These are phyloP conservation scores for Penicillium frequentans DNA, from an alignment of 2,329 filamentous ascomycete genomes.

Conservation along the genomic window DNA sequence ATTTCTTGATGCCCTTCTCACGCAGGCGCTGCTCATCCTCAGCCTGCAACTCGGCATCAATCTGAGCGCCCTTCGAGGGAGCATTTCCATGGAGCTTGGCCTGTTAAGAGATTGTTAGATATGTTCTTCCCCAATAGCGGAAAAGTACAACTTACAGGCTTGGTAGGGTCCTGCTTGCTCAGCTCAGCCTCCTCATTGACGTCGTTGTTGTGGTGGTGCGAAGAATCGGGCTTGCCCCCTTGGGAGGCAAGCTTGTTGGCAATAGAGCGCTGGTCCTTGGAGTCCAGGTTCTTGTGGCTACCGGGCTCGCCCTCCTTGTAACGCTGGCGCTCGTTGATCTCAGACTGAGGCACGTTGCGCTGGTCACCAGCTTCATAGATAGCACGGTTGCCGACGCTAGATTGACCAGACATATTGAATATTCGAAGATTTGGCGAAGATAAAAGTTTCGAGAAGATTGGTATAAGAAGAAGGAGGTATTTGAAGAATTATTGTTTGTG, in stretches of 20 bases:
- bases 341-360: constrained; percentile 60
- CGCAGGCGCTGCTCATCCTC: constrained; percentile 46
- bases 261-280: constrained; percentile 55
- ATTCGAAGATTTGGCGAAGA: not conserved
- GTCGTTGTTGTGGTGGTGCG: constrained; percentile 26
- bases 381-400: constrained; percentile 64
- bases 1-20: constrained; percentile 45
- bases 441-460: not conserved
- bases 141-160: constrained; percentile 34
- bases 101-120: constrained; percentile 25
- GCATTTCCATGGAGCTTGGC: constrained; percentile 47
- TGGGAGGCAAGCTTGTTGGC: constrained; percentile 45
- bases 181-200: constrained; percentile 37
- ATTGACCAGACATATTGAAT: constrained; percentile 46
- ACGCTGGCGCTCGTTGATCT: constrained; percentile 54
- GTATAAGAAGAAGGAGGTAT: not conserved
- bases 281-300: constrained; percentile 68
- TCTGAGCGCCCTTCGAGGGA: constrained; percentile 48
- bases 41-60: constrained; percentile 45
- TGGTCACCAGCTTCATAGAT: constrained; percentile 80
- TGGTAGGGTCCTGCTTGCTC: constrained; percentile 44
- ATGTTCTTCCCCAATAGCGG: not conserved
- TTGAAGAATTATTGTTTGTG: not conserved
- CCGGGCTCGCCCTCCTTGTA: constrained; percentile 72
- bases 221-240: constrained; percentile 27